Conservation (phyloP, 352 stramenopile genomes). For the Globisporangium iwayamae region DNA sequence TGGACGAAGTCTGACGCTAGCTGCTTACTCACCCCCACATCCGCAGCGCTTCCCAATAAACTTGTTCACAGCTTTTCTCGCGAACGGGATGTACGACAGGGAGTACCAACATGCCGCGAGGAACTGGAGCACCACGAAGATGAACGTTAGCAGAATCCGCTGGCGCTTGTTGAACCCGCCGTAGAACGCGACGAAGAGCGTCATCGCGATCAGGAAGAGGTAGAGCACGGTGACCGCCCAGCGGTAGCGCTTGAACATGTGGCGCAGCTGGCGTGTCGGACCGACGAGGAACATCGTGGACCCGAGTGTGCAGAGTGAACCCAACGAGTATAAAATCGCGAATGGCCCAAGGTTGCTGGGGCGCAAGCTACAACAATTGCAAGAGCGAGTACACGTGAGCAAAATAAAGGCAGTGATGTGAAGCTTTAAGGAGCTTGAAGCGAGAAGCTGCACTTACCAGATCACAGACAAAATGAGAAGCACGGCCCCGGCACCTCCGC, state of each 20-base stretch:
- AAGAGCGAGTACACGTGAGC: neutral
- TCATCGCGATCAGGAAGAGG: conserved; percentile 36
- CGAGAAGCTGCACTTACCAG: neutral
- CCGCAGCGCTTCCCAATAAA: conserved; percentile 12
- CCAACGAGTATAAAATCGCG: conserved; percentile 46
- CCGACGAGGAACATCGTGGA: conserved; percentile 34
- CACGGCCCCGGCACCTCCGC: neutral
- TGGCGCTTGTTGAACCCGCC: conserved; percentile 7
- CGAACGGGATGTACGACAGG: conserved; percentile 80
- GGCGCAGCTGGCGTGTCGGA: conserved; percentile 52
- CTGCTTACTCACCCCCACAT: neutral
- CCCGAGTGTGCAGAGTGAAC: conserved; percentile 35
- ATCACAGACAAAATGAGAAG: conserved; percentile 12
- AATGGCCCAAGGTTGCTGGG: conserved; percentile 27
- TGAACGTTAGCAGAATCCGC: conserved; percentile 40
- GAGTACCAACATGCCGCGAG: conserved; percentile 74
- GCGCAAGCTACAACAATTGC: neutral
- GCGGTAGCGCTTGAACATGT: conserved; percentile 57
- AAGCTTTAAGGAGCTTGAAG: neutral
- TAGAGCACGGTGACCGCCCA: conserved; percentile 44
- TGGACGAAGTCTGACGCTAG: neutral
- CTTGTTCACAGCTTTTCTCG: conserved; percentile 30
- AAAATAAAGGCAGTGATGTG: neutral
- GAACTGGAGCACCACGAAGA: conserved; percentile 68
- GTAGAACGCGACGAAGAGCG: conserved; percentile 38